These are phyloP conservation scores for Madurella mycetomatis DNA, from an alignment of 2,329 filamentous ascomycete species.

Conservation along the genomic window DNA sequence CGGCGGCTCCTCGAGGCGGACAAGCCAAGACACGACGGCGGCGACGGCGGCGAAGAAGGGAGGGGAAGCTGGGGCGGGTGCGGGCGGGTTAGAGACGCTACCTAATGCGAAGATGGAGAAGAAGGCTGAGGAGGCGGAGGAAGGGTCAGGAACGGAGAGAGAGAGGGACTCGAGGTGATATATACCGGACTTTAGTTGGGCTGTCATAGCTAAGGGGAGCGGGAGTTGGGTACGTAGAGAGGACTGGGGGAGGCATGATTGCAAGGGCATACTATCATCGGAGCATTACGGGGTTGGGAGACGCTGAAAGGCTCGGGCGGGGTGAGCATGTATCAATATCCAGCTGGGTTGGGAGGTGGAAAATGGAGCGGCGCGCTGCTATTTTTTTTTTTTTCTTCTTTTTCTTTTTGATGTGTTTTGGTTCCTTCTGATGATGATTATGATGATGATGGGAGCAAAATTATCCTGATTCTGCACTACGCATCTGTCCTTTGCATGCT, in stretches of 20 bases:
- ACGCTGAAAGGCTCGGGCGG: background rate
- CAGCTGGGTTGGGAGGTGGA: slow-evolving; percentile 4
- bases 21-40: slow-evolving; percentile 43
- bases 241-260: background rate
- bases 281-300: slow-evolving; percentile 1
- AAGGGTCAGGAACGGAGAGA: slow-evolving; percentile 12
- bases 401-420: slow-evolving; percentile 1
- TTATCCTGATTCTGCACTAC: background rate
- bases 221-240: background rate
- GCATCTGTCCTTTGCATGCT: too few relatives aligned
- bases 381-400: slow-evolving; percentile 2
- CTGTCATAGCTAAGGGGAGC: background rate
- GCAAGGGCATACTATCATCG: background rate
- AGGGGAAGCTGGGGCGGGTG: slow-evolving; percentile 30
- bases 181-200: background rate
- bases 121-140: slow-evolving; percentile 28
- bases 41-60: slow-evolving; percentile 22
- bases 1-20: slow-evolving; percentile 37
- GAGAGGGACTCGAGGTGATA: slow-evolving; percentile 25
- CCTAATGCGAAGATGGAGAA: slow-evolving; percentile 36
- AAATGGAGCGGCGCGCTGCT: slow-evolving; percentile 5
- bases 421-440: slow-evolving; percentile 8
- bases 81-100: slow-evolving; percentile 37
- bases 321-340: slow-evolving; percentile 18
- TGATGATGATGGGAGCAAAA: slow-evolving; percentile 7